Evolutionary conservation across 2,329 filamentous ascomycete species (phyloP).

Genomic region (Pyrenochaeta sp.): DNA sequence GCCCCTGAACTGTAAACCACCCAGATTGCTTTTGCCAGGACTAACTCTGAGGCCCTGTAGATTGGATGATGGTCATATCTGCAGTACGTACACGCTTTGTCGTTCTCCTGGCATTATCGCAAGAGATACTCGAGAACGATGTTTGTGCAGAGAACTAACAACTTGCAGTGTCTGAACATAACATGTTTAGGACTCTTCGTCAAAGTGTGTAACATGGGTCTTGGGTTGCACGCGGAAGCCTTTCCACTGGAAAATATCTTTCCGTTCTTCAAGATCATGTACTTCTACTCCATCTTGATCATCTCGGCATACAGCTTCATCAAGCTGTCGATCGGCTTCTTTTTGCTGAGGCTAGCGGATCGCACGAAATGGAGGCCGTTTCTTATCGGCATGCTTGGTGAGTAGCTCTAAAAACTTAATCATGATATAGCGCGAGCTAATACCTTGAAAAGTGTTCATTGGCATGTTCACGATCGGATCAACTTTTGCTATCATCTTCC

Average conservation of each 20-base stretch:
- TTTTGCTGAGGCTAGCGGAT: constrained; percentile 54
- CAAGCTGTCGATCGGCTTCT: constrained; percentile 58
- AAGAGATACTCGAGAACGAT: background rate
- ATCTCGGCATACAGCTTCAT: constrained; percentile 55
- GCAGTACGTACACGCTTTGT: constrained; percentile 14
- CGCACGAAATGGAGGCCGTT: constrained; percentile 45
- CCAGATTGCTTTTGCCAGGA: background rate
- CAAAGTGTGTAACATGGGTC: constrained; percentile 45
- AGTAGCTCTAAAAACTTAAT: constrained; percentile 13
- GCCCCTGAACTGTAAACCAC: background rate
- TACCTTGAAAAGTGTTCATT: constrained; percentile 15
- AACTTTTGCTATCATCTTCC: constrained; percentile 32
- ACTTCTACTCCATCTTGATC: constrained; percentile 56
- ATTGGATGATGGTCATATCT: constrained; percentile 49
- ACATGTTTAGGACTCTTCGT: constrained; percentile 26
- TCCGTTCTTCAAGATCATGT: constrained; percentile 49
- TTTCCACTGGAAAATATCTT: constrained; percentile 35
- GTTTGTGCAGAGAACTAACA: background rate
- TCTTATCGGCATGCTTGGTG: constrained; percentile 53
- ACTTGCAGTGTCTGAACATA: constrained; percentile 16
- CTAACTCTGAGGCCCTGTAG: constrained; percentile 19
- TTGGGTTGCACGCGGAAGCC: constrained; percentile 56
- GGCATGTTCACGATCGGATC: constrained; percentile 34
- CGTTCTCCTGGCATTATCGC: too few relatives aligned
- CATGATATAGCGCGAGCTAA: background rate